These are phyloP conservation scores for Aegilops speltoides DNA, from an alignment of 176 grass and related monocot species.

Conservation along the genomic window DNA sequence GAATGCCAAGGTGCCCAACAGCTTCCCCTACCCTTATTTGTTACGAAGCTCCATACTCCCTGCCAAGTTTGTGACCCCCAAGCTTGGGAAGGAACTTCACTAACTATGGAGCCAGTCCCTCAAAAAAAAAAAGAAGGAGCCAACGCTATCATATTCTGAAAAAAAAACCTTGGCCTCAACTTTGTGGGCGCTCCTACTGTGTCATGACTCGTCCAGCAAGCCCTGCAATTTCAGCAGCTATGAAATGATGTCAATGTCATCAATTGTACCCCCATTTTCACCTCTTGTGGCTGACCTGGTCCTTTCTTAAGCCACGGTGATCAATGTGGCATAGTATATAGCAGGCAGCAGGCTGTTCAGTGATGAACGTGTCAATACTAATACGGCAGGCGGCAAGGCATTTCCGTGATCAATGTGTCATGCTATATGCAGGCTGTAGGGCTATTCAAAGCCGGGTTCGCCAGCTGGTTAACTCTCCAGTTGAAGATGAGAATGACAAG, in stretches of 20 bases:
- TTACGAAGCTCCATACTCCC: not conserved
- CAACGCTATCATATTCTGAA: not conserved
- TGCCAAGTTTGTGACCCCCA: not conserved
- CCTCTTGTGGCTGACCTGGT: not conserved
- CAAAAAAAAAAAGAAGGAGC: not conserved
- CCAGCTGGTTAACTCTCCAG: not conserved
- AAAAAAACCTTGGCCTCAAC: not conserved
- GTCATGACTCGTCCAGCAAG: not conserved
- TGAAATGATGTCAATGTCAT: not conserved
- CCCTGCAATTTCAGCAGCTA: not conserved
- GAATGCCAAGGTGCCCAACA: not conserved
- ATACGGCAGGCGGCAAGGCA: not conserved
- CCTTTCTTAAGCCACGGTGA: not conserved
- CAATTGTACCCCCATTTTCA: not conserved
- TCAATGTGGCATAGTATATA: not conserved
- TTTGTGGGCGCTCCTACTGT: not conserved
- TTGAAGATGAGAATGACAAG: not conserved
- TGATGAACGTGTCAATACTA: not conserved
- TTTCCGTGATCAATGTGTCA: too few relatives aligned
- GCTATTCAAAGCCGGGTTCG: not conserved
- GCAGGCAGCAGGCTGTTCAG: not conserved
- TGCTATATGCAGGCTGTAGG: not conserved
- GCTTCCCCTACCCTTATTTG: not conserved
- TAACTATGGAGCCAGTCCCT: not conserved
- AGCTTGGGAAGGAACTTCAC: not conserved